Evolutionary conservation across 495 filamentous ascomycete genomes (phyloP).

Genomic region (Trichoderma reesei): DNA sequence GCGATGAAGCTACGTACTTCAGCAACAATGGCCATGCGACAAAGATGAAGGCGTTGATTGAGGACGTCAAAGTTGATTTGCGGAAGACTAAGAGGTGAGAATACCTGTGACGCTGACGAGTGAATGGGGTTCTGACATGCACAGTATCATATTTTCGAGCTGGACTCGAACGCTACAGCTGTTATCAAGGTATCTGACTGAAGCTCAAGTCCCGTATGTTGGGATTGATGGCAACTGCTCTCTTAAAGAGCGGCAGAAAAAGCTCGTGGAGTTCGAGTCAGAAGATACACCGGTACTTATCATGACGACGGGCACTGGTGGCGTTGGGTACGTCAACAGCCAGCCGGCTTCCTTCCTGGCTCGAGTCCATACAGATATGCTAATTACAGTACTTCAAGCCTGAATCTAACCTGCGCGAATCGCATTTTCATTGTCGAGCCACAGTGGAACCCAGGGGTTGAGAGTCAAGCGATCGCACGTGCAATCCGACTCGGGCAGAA

Average conservation of each 20-base stretch:
- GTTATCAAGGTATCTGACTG: slow-evolving; percentile 19
- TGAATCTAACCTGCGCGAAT: slow-evolving; percentile 38
- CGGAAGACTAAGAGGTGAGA: slow-evolving; percentile 26
- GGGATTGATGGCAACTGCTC: slow-evolving; percentile 31
- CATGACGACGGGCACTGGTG: slow-evolving; percentile 44
- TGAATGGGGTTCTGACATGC: neutral
- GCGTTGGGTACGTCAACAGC: slow-evolving; percentile 28
- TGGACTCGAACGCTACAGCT: slow-evolving; percentile 42
- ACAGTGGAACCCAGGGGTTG: slow-evolving; percentile 43
- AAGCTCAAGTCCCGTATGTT: slow-evolving; percentile 21
- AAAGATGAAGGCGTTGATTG: slow-evolving; percentile 28
- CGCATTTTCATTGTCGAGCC: slow-evolving; percentile 38
- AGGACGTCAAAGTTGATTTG: slow-evolving; percentile 22
- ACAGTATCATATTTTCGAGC: slow-evolving; percentile 43
- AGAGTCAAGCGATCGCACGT: slow-evolving; percentile 38
- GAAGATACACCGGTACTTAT: slow-evolving; percentile 25
- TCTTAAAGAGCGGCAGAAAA: slow-evolving; percentile 21
- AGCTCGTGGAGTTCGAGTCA: slow-evolving; percentile 26
- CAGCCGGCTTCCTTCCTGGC: neutral
- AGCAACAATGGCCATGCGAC: slow-evolving; percentile 18
- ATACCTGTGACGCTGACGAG: neutral
- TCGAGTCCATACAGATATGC: neutral
- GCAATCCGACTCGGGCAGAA: slow-evolving; percentile 34
- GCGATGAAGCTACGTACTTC: slow-evolving; percentile 16
- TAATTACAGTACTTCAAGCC: slow-evolving; percentile 19